Base-by-base conservation (phyloP, 1,284 basidiomycete genomes). In the Salmacisia buchloeana region DNA sequence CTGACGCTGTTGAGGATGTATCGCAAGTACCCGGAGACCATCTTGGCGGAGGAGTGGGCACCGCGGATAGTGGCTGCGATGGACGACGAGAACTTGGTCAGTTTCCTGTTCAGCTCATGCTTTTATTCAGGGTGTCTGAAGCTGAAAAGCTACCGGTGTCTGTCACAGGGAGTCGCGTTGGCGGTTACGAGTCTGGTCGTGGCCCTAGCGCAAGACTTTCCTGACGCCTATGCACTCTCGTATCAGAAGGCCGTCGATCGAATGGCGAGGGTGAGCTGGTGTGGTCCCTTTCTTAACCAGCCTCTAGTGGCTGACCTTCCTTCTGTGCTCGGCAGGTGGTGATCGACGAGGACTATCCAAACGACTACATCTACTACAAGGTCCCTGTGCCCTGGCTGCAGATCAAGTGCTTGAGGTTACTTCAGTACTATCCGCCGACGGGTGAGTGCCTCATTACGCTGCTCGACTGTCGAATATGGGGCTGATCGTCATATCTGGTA, bases 361-460 rank as follows among this genome's bases (percentile, higher is more conserved):
- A 88, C 38, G 89, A 92, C 62, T 97, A 98, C 78, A 85, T 94
- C 33, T 99, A 98, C 80, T 98, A 99, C 83, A 92, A 92, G 81
- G 91, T 97, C 2, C 96, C 96, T 23, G 91, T 92, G 36, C 94
- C 94, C 0, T 98, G 94, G 96, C 83, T 98, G 33, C 94, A 98
- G 82, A 91, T 97, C 69, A 97, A 97, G 81, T 85, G 98, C 4
- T 83, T 99, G 15, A 88, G 93, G 18, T 81, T 99, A 33, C 81
- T 99, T 52, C 96, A 98, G 80, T 96, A 96, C 80, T 98, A 97
- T 78, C 88, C 94, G 5, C 45, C 45, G 18, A 49, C 43, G 27
- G 58, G 49, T 54, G 27, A 9, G 49, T 33, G 18, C 23, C 39
- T n/a, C 18, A 10, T 38, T 9, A 46, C 10, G 13, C 13, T 52